Base-by-base conservation (phyloP, 2,329 filamentous ascomycete genomes). In the Ploettnerulaceae sp. region DNA sequence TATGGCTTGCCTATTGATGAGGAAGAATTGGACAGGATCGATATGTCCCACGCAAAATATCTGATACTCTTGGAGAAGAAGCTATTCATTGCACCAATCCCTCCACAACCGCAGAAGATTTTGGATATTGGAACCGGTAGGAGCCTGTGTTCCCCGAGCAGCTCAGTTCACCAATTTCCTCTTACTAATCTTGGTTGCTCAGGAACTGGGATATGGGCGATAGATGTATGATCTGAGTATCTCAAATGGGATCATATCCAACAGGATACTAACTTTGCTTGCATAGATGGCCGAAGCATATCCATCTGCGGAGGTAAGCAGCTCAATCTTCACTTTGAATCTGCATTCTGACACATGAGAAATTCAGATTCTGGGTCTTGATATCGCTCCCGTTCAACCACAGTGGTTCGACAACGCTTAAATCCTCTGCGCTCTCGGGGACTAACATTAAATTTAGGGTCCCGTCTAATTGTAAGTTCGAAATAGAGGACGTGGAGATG, bases 401-500 rank as follows among this genome's bases (percentile, higher is more conserved):
- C 26, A 54, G 42, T 57, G 55, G 54, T 53, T 50, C 35, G 28
- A 7, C 22, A 3, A 39, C 8, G 6, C 33, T 17, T 41, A 14
- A 17, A 17, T 9, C 4, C 5, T 17, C 14, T 32, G 17, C 2
- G 25, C 7, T n/a, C n/a, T 12, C 7, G 2, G 20, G 28, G 14
- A n/a, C 25, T 45, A 8, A 49, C 28, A 7, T 22, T 21, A 2
- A 12, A 33, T 66, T 65, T n/a, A 54, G 54, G 53, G 53, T 57
- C 3, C 74, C 74, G 17, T 68, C 72, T 9, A 77, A 77, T 51
- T 66, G 75, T 28, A 65, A 65, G 11, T 77, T 77, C 58, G 61
- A 75, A 37, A 65, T 78, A 7, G 73, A 77, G 50, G 74, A 78
- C 53, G 65, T 72, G 8, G 71, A 76, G 56, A 64, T 71, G 48